Conservation (phyloP, 768 basidiomycete species). For the Trametes punicea region DNA sequence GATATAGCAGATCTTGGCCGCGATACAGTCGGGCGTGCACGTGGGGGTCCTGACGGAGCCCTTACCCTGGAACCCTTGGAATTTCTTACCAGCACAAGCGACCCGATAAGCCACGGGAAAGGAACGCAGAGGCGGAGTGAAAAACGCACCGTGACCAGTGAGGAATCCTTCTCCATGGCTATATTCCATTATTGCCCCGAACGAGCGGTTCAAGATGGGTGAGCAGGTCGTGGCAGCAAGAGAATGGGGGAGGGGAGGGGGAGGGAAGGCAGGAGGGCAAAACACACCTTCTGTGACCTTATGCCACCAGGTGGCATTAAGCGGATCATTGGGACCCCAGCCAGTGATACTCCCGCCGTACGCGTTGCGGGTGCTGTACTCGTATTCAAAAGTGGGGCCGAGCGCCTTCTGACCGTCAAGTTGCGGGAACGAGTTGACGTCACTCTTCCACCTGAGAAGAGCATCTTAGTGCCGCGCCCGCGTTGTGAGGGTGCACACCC, state of each 20-base stretch:
- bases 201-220: too few species aligned
- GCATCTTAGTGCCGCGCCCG: not conserved
- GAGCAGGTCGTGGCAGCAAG: not conserved
- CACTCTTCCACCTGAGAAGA: conserved; percentile 53
- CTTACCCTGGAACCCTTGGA: conserved; percentile 73
- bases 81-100: conserved; percentile 38
- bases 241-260: not conserved
- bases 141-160: conserved; percentile 52
- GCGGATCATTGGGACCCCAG: conserved; percentile 62
- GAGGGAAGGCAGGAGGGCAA: not conserved
- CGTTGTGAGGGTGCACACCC: not conserved
- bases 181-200: too few species aligned
- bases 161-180: conserved; percentile 59
- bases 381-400: conserved; percentile 60
- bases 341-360: conserved; percentile 56
- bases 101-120: not conserved
- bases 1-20: conserved; percentile 74
- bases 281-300: conserved; percentile 65
- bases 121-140: not conserved
- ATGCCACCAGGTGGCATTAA: conserved; percentile 86
- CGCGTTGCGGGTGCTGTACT: conserved; percentile 67
- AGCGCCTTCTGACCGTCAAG: conserved; percentile 53
- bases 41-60: conserved; percentile 48
- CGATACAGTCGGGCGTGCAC: conserved; percentile 60
- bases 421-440: conserved; percentile 55